Percentiles rank a stretch among this genome's conserved stretches.
Conservation (phyloP, 768 basidiomycete species). For the Cytidiella melzeri region DNA sequence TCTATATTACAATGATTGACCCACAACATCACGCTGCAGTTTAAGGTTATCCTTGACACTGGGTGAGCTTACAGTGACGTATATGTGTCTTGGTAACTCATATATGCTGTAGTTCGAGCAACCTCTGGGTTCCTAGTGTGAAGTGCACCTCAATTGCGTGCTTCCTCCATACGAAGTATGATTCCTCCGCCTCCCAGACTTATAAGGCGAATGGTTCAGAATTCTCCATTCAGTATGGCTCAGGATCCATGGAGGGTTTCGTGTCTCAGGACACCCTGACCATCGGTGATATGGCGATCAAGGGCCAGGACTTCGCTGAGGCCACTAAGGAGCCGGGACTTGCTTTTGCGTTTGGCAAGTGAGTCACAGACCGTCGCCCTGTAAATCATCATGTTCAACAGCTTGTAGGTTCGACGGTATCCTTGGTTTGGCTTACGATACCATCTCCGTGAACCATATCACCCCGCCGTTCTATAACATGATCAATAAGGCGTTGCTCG, state of each 20-base stretch:
- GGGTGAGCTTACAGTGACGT: constrained; percentile 39
- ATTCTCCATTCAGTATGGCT: constrained; percentile 92
- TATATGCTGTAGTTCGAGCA: constrained; percentile 58
- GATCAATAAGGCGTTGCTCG: constrained; percentile 76
- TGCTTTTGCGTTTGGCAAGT: constrained; percentile 96
- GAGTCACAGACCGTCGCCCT: constrained; percentile 27
- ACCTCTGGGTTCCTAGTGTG: constrained; percentile 88
- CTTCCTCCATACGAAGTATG: constrained; percentile 93
- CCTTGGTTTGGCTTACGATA: constrained; percentile 90
- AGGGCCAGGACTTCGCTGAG: constrained; percentile 85
- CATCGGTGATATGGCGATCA: constrained; percentile 80
- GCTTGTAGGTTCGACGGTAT: constrained; percentile 84
- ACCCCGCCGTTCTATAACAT: constrained; percentile 93
- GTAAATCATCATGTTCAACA: background rate
- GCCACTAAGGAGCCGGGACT: constrained; percentile 95
- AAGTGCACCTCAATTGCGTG: constrained; percentile 85
- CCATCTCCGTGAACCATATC: constrained; percentile 91
- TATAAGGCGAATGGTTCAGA: constrained; percentile 86
- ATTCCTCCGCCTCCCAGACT: constrained; percentile 68
- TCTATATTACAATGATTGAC: background rate
- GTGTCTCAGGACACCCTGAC: constrained; percentile 76
- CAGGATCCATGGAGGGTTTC: constrained; percentile 95
- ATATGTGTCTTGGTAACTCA: background rate
- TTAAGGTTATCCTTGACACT: constrained; percentile 95
- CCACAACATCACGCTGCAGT: constrained; percentile 36